Base-by-base conservation (phyloP, 805 yeast species). In the Starmerella sp. region DNA sequence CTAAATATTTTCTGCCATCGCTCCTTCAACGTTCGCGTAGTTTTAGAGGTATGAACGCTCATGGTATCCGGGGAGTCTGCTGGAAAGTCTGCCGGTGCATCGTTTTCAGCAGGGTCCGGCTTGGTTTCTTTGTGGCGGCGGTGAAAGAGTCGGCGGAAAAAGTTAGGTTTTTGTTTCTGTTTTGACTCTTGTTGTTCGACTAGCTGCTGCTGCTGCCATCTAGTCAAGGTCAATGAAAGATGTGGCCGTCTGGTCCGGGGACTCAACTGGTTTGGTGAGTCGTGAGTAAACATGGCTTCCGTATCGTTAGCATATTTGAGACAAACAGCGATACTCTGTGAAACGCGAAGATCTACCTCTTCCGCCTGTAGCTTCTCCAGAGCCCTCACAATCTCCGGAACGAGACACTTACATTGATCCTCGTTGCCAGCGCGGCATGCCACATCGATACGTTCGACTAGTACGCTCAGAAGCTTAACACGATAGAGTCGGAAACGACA, bases 401-500 rank as follows among this genome's bases (percentile, higher is more conserved):
- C 17, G n/a, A 36, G 49, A 5, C 17, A 36, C 31, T 31, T 31
- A 39, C n/a, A 48, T 36, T 51, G 52, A 6, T 17, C 13, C 8
- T n/a, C 36, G 11, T 45, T 35, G 6, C 49, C 42, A 17, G 42
- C 11, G 5, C 37, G 15, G 17, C 50, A 39, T 6, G 34, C 38
- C 2, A 36, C 13, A 31, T 53, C 53, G 22, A 59, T 48, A n/a
- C 63, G 55, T 22, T 47, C 49, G 1, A 60, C 54, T 6, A 62
- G 31, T 9, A 7, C 13, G 6, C 47, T 48, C 30, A 64, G 10
- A 41, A 64, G 51, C 37, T 48, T 48, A 13, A 55, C 52, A 8
- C 63, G 61, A 42, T 57, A 50, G 28, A 44, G 37, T 1, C 66
- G 56, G 50, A 59, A 53, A 10, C 35, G 28, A 1, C 35, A 42